phyloP scores from a whole-genome alignment of 805 yeast species.

The Saccharomycopsis selenospora region DNA sequence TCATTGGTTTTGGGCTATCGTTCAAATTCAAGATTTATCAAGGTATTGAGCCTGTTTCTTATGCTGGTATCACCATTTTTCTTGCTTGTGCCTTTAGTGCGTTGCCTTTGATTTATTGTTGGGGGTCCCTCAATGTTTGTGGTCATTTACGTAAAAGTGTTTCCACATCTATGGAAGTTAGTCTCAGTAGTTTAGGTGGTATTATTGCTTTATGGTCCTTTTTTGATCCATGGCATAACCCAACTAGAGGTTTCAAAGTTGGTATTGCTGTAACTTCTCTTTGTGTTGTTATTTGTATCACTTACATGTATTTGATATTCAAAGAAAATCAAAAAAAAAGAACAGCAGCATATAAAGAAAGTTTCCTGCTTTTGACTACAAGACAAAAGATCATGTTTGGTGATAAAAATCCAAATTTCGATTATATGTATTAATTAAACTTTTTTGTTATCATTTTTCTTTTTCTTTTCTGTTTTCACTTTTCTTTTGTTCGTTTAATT shows the following conservation, averaged over 20 bases:
- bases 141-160: slow-evolving; percentile 43
- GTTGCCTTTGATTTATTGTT: slow-evolving; percentile 4
- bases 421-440: slow-evolving; percentile 22
- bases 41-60: slow-evolving; percentile 39
- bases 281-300: slow-evolving; percentile 30
- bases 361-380: neutral
- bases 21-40: slow-evolving; percentile 16
- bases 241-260: slow-evolving; percentile 44
- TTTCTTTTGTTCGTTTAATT: too few relatives aligned
- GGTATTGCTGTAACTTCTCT: slow-evolving; percentile 40
- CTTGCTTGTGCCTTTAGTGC: slow-evolving; percentile 29
- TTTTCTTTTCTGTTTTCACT: neutral
- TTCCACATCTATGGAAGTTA: slow-evolving; percentile 40
- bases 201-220: slow-evolving; percentile 41
- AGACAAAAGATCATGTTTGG: neutral
- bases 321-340: slow-evolving; percentile 4
- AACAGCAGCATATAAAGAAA: slow-evolving; percentile 3
- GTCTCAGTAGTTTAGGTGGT: slow-evolving; percentile 49
- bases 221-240: slow-evolving; percentile 35
- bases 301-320: slow-evolving; percentile 26
- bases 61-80: neutral
- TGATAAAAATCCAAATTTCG: slow-evolving; percentile 9
- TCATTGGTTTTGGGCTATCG: slow-evolving; percentile 38
- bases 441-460: too few relatives aligned
- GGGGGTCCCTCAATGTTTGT: slow-evolving; percentile 23